Base-by-base conservation (phyloP, 768 basidiomycete species). In the Clavaria fumosa region DNA sequence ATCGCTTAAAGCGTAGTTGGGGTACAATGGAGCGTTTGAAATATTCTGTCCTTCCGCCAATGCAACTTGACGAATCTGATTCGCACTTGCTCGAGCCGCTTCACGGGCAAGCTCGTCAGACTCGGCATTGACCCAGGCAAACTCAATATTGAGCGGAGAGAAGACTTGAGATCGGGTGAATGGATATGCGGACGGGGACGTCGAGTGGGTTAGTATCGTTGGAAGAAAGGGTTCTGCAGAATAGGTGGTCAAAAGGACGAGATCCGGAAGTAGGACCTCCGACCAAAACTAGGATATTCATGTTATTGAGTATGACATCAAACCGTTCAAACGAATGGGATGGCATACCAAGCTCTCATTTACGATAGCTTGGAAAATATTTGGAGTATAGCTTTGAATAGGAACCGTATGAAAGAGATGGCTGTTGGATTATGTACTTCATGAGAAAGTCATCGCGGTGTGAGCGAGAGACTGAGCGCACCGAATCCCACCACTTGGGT, bases 1-100 rank as follows among this genome's bases (percentile, higher is more conserved):
- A 37, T 64, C 64, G 27, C 45, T 53, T 4, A 69, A 53, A 4
- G 75, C 75, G 43, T 78, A 77, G 50, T 82, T 81, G 20, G 62
- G 59, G 48, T 81, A 79, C 36, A 65, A 41, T 3, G 66, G 47
- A 3, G 60, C 63, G n/a, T 54, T 47, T 5, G 43, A 47, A 18
- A 61, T 39, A 6, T 42, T 38, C 48, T 69, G 63, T 7, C 67
- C 67, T 35, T 64, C 53, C 14, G 47, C 47, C 3, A 59, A 43
- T 2, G 62, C 63, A 10, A 63, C 56, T 20, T 54, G 43, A n/a
- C 47, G 53, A 31, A 78, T 57, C 6, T 55, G 56, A 1, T 47
- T 56, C 1, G 61, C 56, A 38, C 63, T 67, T 23, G 57, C 40
- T 12, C 50, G 51, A 12, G 60, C 54, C 5, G 69, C 64, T 15